phyloP scores from a whole-genome alignment of 2,329 filamentous ascomycete species.

The Cryphonectria parasitica region DNA sequence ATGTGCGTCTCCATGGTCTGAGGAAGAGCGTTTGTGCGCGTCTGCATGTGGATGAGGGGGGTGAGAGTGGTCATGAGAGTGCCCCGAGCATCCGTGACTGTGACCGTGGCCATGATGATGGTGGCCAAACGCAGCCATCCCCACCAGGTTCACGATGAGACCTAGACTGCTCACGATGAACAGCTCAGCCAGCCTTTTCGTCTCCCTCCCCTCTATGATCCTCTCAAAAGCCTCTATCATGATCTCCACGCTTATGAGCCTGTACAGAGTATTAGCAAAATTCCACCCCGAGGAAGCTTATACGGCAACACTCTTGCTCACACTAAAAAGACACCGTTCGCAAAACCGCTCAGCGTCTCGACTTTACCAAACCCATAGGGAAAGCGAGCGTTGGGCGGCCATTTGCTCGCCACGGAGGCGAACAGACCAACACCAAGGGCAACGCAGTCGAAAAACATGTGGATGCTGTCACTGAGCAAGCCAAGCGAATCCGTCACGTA shows the following conservation, averaged over 20 bases:
- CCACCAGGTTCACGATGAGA: slow-evolving; percentile 87
- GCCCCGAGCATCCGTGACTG: slow-evolving; percentile 40
- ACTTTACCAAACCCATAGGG: slow-evolving; percentile 97
- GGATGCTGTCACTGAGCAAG: slow-evolving; percentile 94
- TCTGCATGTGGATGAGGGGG: slow-evolving; percentile 41
- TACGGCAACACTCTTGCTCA: slow-evolving; percentile 45
- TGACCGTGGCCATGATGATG: slow-evolving; percentile 57
- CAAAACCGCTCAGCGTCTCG: slow-evolving; percentile 93
- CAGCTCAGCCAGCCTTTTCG: slow-evolving; percentile 83
- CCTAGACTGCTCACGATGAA: slow-evolving; percentile 87
- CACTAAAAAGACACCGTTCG: slow-evolving; percentile 94
- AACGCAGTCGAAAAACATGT: slow-evolving; percentile 99
- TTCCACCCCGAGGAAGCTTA: neutral
- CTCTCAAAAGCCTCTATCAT: slow-evolving; percentile 92
- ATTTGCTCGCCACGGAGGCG: slow-evolving; percentile 94
- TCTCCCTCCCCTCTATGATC: slow-evolving; percentile 79
- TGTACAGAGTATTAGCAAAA: slow-evolving; percentile 39
- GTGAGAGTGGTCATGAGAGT: slow-evolving; percentile 44
- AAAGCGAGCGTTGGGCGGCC: slow-evolving; percentile 86
- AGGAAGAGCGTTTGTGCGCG: slow-evolving; percentile 34
- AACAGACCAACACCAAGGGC: slow-evolving; percentile 88
- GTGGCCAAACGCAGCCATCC: slow-evolving; percentile 81
- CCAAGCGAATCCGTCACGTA: slow-evolving; percentile 92
- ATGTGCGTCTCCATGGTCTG: slow-evolving; percentile 33
- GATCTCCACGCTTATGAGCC: slow-evolving; percentile 93